These are phyloP conservation scores for Lachnellula cervina DNA, from an alignment of 2,329 filamentous ascomycete species.

Conservation along the genomic window DNA sequence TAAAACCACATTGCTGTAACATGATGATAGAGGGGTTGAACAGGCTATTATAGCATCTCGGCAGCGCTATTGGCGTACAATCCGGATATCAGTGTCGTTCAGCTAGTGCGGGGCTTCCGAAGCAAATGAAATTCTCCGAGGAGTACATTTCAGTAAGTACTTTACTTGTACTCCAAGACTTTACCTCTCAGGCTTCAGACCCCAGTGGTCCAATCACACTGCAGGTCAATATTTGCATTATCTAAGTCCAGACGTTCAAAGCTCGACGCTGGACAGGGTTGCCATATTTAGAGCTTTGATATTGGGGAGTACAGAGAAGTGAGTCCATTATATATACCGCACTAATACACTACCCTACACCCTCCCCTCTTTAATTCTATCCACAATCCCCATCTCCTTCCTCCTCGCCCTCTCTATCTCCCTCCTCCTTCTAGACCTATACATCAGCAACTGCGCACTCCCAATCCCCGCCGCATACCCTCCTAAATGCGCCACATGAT, in stretches of 20 bases:
- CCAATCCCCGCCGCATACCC: constrained; percentile 32
- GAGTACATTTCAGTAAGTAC: too few species aligned
- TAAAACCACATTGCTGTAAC: too few species aligned
- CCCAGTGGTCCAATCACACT: neutral
- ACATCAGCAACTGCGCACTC: constrained; percentile 22
- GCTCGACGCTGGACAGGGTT: neutral
- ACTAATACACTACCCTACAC: neutral
- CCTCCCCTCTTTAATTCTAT: constrained; percentile 19
- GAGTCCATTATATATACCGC: neutral
- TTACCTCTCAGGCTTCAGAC: too few species aligned
- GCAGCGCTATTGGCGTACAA: too few species aligned
- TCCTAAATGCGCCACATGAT: constrained; percentile 36
- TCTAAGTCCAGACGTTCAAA: neutral
- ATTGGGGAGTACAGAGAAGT: neutral
- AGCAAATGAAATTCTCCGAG: too few species aligned
- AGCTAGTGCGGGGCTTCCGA: too few species aligned
- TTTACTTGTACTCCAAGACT: too few species aligned
- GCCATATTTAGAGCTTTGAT: neutral
- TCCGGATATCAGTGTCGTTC: too few species aligned
- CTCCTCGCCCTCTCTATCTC: constrained; percentile 21
- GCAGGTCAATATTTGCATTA: neutral
- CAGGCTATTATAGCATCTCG: too few species aligned
- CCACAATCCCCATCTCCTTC: constrained; percentile 16
- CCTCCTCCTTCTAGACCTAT: constrained; percentile 19
- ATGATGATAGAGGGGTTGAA: too few species aligned